Base-by-base conservation (phyloP, 768 basidiomycete genomes). In the Russula earlei region DNA sequence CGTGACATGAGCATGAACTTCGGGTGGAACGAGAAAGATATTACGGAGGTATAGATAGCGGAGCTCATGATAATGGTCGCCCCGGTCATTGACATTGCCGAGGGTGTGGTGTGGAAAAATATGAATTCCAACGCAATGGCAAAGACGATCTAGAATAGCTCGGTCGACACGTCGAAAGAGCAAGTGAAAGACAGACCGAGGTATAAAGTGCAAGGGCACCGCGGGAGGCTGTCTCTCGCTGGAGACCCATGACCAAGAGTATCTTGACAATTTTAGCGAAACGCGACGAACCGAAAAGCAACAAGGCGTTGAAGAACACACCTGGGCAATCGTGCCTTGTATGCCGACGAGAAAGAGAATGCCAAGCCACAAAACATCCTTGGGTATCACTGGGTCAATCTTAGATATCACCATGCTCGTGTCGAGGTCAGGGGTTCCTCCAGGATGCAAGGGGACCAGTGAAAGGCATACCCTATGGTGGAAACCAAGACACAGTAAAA, bases 41-140 rank as follows among this genome's bases (percentile, higher is more conserved):
- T 59, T 67, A 88, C 84, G 7, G 80, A 84, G 27, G 84, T 78
- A 65, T 79, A 87, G 19, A 82, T 60, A 0, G 85, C 87, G 5
- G 79, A 76, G 2, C 70, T 61, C 34, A 87, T 67, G 62, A 90
- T 91, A 55, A 89, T 79, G 5, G 71, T 40, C 1, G 80, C 82
- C 1, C 90, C 89, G 14, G 81, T 61, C 4, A 82, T 63, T 1
- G 83, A 85, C 22, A 85, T 69, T 3, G 73, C 59, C 1, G 84
- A 77, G 0, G 85, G 87, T 6, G 71, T 66, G 0, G 75, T 75
- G 41, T 80, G 72, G 67, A 90, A 87, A 63, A 86, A 75, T 36
- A 84, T 60, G 5, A 78, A 71, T 66, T 92, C 85, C 10, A 89
- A 71, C 12, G 81, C 65, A 2, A 77, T 72, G 0, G 86, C 81